A percentile compares a stretch with the other conserved stretches of the same genome.
Conservation (phyloP, 1,139 yeast species). For the Spathaspora sp. region DNA sequence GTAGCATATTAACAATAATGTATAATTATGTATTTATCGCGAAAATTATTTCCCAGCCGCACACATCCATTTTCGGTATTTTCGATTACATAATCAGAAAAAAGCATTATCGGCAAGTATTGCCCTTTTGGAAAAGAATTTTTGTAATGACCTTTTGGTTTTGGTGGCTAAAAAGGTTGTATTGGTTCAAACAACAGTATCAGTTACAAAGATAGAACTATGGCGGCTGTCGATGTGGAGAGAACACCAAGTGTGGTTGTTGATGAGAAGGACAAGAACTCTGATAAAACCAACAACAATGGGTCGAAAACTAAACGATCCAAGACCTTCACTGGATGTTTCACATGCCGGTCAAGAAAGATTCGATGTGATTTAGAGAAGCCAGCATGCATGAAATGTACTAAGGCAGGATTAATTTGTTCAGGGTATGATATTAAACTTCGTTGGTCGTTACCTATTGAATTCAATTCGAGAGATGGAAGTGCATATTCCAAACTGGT, state of each 20-base stretch:
- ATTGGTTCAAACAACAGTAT: neutral
- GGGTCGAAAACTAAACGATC: conserved; percentile 19
- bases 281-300: neutral
- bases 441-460: conserved; percentile 67
- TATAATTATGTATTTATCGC: conserved; percentile 2
- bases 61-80: conserved; percentile 1
- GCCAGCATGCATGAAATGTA: conserved; percentile 47
- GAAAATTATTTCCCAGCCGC: no score
- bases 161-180: neutral
- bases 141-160: conserved; percentile 1
- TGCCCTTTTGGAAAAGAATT: conserved; percentile 6
- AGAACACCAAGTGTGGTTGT: conserved; percentile 6
- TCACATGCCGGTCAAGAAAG: conserved; percentile 50
- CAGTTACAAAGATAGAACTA: neutral
- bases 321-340: conserved; percentile 52
- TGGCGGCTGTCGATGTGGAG: conserved; percentile 4
- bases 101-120: conserved; percentile 6
- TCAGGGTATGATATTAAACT: conserved; percentile 83
- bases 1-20: conserved; percentile 20
- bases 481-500: conserved; percentile 27
- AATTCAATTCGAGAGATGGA: conserved; percentile 35
- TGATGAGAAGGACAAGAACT: neutral
- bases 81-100: conserved; percentile 6
- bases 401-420: conserved; percentile 54
- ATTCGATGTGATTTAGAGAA: conserved; percentile 47